A percentile compares a stretch with the other conserved stretches of the same genome.
Evolutionary conservation across 768 basidiomycete species (phyloP).

Genomic region (Termitomyces titanicus): DNA sequence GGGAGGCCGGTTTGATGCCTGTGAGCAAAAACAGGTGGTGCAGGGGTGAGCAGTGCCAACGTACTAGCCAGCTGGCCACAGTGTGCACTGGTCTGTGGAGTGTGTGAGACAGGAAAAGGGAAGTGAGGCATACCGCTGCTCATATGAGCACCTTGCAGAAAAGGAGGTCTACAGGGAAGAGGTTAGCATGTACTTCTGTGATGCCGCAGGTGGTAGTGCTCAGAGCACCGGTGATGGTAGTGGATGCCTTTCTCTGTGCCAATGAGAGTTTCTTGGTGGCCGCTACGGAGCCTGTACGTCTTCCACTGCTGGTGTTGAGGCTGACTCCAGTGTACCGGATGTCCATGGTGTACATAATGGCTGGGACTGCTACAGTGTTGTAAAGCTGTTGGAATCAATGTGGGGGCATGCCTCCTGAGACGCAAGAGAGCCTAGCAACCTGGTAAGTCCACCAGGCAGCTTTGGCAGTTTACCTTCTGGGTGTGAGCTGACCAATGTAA

Average conservation of each 20-base stretch:
- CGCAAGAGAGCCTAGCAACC: neutral
- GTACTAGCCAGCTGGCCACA: neutral
- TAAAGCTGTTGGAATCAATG: neutral
- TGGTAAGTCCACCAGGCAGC: too few relatives aligned
- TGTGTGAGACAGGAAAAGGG: slow-evolving; percentile 5
- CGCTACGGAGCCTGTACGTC: neutral
- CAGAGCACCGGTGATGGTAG: neutral
- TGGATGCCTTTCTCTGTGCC: neutral
- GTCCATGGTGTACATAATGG: neutral
- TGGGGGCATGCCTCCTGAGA: neutral
- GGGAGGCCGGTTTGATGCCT: neutral
- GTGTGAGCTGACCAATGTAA: neutral
- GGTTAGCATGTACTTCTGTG: slow-evolving; percentile 8
- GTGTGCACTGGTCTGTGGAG: slow-evolving; percentile 4
- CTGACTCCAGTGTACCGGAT: neutral
- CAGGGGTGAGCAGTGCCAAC: slow-evolving; percentile 10
- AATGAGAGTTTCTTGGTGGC: neutral
- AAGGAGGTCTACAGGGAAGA: slow-evolving; percentile 2
- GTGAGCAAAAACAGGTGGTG: slow-evolving; percentile 1
- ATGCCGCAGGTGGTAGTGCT: neutral
- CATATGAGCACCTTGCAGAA: neutral
- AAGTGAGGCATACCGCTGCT: neutral
- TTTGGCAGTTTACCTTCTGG: neutral
- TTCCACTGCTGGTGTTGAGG: neutral
- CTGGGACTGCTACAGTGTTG: neutral